Percentiles rank a stretch among this genome's conserved stretches.
phyloP scores from a whole-genome alignment of 1,284 basidiomycete genomes.

The Mycena sp. region DNA sequence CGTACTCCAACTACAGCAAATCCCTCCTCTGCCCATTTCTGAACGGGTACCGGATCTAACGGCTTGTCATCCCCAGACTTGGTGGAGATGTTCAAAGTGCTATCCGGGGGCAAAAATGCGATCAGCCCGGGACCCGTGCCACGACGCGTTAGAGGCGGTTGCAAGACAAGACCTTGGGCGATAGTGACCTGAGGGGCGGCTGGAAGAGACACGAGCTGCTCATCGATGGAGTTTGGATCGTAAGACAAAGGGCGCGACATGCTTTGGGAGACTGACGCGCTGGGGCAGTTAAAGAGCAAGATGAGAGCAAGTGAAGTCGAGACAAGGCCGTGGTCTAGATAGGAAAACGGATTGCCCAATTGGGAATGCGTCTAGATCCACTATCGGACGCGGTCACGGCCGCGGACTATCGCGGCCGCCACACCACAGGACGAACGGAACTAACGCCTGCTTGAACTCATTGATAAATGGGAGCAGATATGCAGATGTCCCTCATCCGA shows the following conservation, averaged over 20 bases:
- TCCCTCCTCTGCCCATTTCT: conserved; percentile 61
- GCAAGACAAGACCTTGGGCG: conserved; percentile 44
- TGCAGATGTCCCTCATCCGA: not conserved
- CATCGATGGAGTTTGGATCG: conserved; percentile 49
- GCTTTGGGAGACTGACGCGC: conserved; percentile 8
- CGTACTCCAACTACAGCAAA: conserved; percentile 53
- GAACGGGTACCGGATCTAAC: conserved; percentile 45
- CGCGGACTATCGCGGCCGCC: no score
- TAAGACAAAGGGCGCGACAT: conserved; percentile 44
- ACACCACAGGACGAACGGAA: no score
- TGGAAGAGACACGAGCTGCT: conserved; percentile 50
- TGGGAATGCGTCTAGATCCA: no score
- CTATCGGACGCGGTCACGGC: no score
- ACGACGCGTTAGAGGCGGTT: conserved; percentile 54
- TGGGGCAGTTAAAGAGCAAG: not conserved
- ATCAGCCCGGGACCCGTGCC: conserved; percentile 56
- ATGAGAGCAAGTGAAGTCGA: not conserved
- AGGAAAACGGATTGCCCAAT: no score
- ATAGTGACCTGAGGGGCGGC: conserved; percentile 45
- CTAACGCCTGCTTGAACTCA: no score
- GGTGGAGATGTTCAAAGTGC: conserved; percentile 32
- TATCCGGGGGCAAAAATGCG: conserved; percentile 47
- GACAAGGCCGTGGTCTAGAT: no score
- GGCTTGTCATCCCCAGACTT: conserved; percentile 37
- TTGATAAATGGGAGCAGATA: not conserved